Evolutionary conservation across 1,284 basidiomycete genomes (phyloP).

Genomic region (Sanghuangporus weigelae): DNA sequence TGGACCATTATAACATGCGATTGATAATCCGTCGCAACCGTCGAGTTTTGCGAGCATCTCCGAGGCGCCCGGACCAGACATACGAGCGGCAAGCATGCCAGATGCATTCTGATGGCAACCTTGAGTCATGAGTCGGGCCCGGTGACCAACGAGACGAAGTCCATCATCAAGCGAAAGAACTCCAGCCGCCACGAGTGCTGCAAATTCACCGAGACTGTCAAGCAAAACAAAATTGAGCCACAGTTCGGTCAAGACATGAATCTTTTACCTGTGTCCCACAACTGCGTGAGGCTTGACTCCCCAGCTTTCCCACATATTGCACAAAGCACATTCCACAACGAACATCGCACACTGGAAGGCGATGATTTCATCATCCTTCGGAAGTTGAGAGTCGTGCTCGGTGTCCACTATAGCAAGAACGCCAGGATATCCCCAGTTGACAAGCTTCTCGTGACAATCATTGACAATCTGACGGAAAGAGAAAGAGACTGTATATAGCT

Average conservation of each 20-base stretch:
- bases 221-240: not conserved
- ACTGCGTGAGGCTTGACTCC: constrained; percentile 52
- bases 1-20: constrained; percentile 60
- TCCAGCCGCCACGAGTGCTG: constrained; percentile 52
- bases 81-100: constrained; percentile 56
- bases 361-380: constrained; percentile 32
- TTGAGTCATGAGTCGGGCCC: constrained; percentile 48
- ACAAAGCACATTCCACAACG: constrained; percentile 55
- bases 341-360: constrained; percentile 52
- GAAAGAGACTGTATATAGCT: constrained; percentile 43
- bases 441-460: constrained; percentile 48
- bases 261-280: constrained; percentile 60
- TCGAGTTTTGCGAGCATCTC: constrained; percentile 31
- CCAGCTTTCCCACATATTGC: constrained; percentile 59
- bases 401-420: constrained; percentile 40
- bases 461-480: constrained; percentile 48
- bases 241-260: not conserved
- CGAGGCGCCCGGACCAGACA: constrained; percentile 31
- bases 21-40: constrained; percentile 34
- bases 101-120: constrained; percentile 40
- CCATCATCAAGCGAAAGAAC: constrained; percentile 52
- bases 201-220: constrained; percentile 64
- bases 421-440: constrained; percentile 43
- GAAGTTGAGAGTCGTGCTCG: constrained; percentile 19
- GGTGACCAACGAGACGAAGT: constrained; percentile 50